Evolutionary conservation across 2,329 filamentous ascomycete species (phyloP), one percentile per base, ranked within the genome.

Genomic region (Nemania abortiva): DNA sequence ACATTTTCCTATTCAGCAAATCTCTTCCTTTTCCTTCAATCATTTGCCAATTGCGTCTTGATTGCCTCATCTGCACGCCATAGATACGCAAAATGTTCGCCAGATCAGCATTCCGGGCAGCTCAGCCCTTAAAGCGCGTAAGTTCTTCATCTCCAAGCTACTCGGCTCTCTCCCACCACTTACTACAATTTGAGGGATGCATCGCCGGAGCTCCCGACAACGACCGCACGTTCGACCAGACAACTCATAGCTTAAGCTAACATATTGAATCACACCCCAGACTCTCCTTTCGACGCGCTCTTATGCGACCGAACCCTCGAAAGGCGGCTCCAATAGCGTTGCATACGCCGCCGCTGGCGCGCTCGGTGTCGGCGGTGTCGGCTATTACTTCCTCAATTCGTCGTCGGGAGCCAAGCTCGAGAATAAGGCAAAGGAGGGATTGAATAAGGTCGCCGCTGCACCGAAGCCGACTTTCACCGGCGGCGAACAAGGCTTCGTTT

Each of bases 401-500:
- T 83, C 81, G 83, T 84, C 79, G 74, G 83, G 76, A 64, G 85
- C 87, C 74, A 87, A 87, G 78, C 88, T 85, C 31, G 90, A 89
- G 76, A 84, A 81, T 50, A 86, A 86, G 74, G 84, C 82, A 45
- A 84, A 84, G 78, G 80, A 81, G 20, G 84, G 82, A 73, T 42
- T 69, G 22, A 57, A 22, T 9, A 71, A 71, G 64, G 79, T 80
- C 29, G 65, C 82, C 50, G 81, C 79, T 42, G 65, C 82, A 39
- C 78, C 80, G 59, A 83, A 84, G 78, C 83, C 83, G 79, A 83
- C 88, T 53, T 86, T 98, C 81, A 92, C 88, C 39, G 95, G 95
- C 74, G 94, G 93, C 73, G 93, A 97, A 70, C 94, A 98, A 83
- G 95, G 94, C 74, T 98, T 94, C 83, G 81, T 98, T 72, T 90